These are phyloP conservation scores for Fusarium secorum DNA, from an alignment of 2,329 filamentous ascomycete genomes.

Conservation along the genomic window DNA sequence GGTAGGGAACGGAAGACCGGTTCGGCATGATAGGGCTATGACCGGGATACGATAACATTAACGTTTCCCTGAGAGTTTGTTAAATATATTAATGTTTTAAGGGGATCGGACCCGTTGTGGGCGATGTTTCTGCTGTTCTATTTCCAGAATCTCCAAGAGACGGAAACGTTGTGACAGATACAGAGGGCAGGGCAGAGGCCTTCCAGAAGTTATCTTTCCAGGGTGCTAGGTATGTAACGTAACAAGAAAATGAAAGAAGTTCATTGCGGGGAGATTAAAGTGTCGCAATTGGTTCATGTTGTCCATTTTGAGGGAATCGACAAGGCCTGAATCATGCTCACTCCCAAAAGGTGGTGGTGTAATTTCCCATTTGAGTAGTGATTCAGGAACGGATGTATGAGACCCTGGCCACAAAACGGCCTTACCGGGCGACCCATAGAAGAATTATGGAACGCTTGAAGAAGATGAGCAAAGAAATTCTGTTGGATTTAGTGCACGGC, in stretches of 20 bases:
- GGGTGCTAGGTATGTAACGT: slow-evolving; percentile 18
- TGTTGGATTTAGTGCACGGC: slow-evolving; percentile 30
- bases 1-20: slow-evolving; percentile 10
- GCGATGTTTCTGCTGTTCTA: slow-evolving; percentile 38
- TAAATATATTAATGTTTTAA: slow-evolving; percentile 39
- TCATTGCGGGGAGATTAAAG: slow-evolving; percentile 31
- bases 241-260: slow-evolving; percentile 27
- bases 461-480: slow-evolving; percentile 18
- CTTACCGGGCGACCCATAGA: slow-evolving; percentile 38
- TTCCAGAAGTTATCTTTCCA: slow-evolving; percentile 13
- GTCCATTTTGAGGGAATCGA: slow-evolving; percentile 32
- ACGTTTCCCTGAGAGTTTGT: slow-evolving; percentile 31
- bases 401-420: slow-evolving; percentile 35
- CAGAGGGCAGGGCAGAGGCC: background rate
- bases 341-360: slow-evolving; percentile 24
- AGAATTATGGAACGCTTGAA: slow-evolving; percentile 37
- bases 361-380: slow-evolving; percentile 41
- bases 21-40: slow-evolving; percentile 29
- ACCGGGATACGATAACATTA: slow-evolving; percentile 23
- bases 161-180: slow-evolving; percentile 20
- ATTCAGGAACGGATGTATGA: slow-evolving; percentile 25
- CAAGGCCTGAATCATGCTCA: slow-evolving; percentile 32
- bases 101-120: slow-evolving; percentile 27
- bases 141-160: slow-evolving; percentile 34
- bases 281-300: slow-evolving; percentile 39